Percentiles rank a stretch among this genome's conserved stretches.
Evolutionary conservation across 83 land plant genomes (phyloP).

Genomic region (Picea mariana): DNA sequence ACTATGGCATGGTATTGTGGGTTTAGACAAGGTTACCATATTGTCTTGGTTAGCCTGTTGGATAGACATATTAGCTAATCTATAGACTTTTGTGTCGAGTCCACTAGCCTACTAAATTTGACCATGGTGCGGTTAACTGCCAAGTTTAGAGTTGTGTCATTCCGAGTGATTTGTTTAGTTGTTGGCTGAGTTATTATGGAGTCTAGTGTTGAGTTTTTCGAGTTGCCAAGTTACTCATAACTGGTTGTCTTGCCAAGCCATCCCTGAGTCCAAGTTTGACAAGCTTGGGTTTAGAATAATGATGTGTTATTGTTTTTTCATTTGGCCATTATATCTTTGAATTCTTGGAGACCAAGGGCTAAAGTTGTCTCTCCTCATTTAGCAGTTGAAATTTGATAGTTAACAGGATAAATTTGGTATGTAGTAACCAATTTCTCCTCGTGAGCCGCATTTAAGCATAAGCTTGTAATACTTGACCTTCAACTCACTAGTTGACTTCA

Average conservation of each 20-base stretch:
- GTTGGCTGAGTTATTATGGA: too few relatives aligned
- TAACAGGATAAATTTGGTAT: not conserved
- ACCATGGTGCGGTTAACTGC: not conserved
- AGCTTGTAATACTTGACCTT: too few relatives aligned
- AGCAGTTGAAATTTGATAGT: too few relatives aligned
- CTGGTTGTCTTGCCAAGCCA: not conserved
- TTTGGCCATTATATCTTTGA: not conserved
- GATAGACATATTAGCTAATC: too few relatives aligned
- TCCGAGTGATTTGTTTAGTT: too few relatives aligned
- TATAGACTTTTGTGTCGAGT: too few relatives aligned
- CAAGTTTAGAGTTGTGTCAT: not conserved
- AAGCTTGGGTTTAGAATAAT: not conserved
- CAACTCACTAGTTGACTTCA: too few relatives aligned
- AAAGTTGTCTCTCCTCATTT: not conserved
- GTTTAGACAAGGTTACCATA: too few relatives aligned
- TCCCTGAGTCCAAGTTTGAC: not conserved
- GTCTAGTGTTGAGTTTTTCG: not conserved
- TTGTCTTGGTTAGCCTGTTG: too few relatives aligned
- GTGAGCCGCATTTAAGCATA: too few relatives aligned
- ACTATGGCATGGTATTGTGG: too few relatives aligned
- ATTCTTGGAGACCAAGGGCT: not conserved
- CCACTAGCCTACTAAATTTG: too few relatives aligned
- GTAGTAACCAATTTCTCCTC: not conserved
- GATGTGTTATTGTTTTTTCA: not conserved
- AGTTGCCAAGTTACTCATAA: not conserved